Evolutionary conservation across 1,139 yeast species (phyloP), one percentile per base, ranked within the genome.

Genomic region (Geotrichum histeridarum): DNA sequence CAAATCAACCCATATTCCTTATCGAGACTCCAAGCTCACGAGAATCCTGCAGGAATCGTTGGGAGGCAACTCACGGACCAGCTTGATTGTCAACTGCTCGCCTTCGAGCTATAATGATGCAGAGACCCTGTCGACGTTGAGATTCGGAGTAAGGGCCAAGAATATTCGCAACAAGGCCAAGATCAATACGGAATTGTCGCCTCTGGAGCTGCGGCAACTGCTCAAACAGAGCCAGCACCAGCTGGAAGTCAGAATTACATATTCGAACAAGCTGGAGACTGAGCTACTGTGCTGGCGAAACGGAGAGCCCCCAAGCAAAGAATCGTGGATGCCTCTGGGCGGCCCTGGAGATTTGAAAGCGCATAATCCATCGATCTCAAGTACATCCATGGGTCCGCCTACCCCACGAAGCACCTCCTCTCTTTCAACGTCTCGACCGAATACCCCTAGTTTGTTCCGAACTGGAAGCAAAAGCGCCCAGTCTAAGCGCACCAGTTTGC

Each of bases 1-100:
- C 2, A 81, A 77, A 60, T 74, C 83, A 73, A 73, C 80, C 1
- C 89, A 85, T 67, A 73, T 86, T 5, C 95, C 95, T 0, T 88
- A 87, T 63, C 74, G 95, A 57, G 95, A 88, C 63, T 87, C 96
- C 0, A 86, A 86, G 63, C 76, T 90, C 54, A 89, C 97, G 0
- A 75, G 95, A 58, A 82, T 90, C 11, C 71, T 90, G 44, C 95
- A 88, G 67, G 95, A 88, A 63, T 83, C 95, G 0, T 72, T 90
- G 27, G 96, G 96, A 2, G 96, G 96, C 1, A 89, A 90, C 67
- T 83, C 94, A 1, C 74, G 93, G 55, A 90, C 96, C 0, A 81
- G 89, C 1, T 74, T 90, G 51, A 83, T 90, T 37, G 77, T 90
- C 48, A 87, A 84, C 62, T 86, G 95, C 60, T 86, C 95, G 0